phyloP scores from a whole-genome alignment of 1,284 basidiomycete species.

The Puccinia coronata region DNA sequence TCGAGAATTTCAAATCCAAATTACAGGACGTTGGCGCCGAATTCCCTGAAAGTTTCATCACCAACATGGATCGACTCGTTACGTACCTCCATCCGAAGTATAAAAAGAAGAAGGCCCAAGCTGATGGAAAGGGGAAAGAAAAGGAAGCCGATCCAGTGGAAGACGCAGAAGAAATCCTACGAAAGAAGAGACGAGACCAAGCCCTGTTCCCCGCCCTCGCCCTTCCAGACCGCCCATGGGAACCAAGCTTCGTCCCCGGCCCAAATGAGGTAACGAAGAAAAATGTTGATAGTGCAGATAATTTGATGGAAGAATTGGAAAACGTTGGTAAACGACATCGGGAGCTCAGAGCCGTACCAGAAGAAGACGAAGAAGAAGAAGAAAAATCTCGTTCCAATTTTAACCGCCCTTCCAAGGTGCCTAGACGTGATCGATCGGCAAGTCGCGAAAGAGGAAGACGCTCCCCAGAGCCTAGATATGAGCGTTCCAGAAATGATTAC shows the following conservation, averaged over 20 bases:
- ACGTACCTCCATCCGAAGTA: slow-evolving; percentile 93
- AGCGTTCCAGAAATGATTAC: slow-evolving; percentile 12
- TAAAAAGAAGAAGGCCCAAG: slow-evolving; percentile 67
- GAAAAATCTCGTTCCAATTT: not conserved
- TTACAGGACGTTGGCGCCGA: slow-evolving; percentile 78
- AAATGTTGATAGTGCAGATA: slow-evolving; percentile 72
- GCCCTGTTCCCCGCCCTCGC: slow-evolving; percentile 88
- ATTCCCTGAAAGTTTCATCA: slow-evolving; percentile 84
- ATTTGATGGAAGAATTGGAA: slow-evolving; percentile 77
- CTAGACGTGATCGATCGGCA: slow-evolving; percentile 64
- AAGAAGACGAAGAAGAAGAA: slow-evolving; percentile 25
- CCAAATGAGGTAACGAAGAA: slow-evolving; percentile 53
- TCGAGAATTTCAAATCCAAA: slow-evolving; percentile 77
- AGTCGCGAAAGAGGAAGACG: slow-evolving; percentile 59
- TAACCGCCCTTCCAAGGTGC: slow-evolving; percentile 64
- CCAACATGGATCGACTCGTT: slow-evolving; percentile 91
- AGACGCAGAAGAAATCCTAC: slow-evolving; percentile 58
- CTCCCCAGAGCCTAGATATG: not conserved
- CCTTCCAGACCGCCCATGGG: slow-evolving; percentile 71
- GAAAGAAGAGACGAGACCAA: slow-evolving; percentile 57
- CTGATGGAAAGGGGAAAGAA: slow-evolving; percentile 59
- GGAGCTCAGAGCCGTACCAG: slow-evolving; percentile 25
- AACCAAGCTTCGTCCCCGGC: slow-evolving; percentile 44
- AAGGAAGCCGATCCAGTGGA: slow-evolving; percentile 52
- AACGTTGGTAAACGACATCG: slow-evolving; percentile 66